Base-by-base conservation (phyloP, 345 rosid genomes). In the Populus alba region DNA sequence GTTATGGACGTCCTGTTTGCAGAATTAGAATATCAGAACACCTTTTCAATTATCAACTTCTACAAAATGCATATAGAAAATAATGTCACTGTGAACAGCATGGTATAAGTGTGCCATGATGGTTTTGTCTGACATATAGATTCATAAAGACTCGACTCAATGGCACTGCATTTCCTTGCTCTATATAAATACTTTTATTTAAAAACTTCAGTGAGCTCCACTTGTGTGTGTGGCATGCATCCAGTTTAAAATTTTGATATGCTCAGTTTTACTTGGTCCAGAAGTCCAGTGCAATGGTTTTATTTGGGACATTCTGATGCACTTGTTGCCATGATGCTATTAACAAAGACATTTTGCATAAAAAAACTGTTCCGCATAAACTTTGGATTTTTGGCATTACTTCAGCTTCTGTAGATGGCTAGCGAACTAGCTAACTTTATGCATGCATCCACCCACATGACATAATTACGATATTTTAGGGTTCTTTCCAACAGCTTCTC, bases 401-500 rank as follows among this genome's bases (percentile, higher is more conserved):
- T 70, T 70, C 7, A 43, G 59, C 70, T 31, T 65, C 29, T 65
- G 7, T 45, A 10, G 62, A 37, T 39, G 20, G 23, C 47, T 66
- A 47, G 29, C 8, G 17, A 8, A 47, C 61, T 75, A 29, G 23
- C 47, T 66, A 47, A 65, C 61, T 75, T 45, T 27, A 17, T 59
- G 55, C 38, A 57, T n/a, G 29, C 63, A n/a, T 15, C 29, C 63
- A n/a, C 63, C 63, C 27, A n/a, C 29, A 59, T 23, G 3, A 1
- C 7, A 59, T 22, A 23, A 38, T 39, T 53, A 16, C 22, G 4
- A 27, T 55, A 25, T 71, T 41, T 76, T 76, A 22, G 51, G 13
- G 31, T 37, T 69, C 39, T 57, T 77, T 71, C 53, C 61, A 71
- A 65, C 69, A 71, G 37, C 68, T 72, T 67, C 25, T 59, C 59